Conservation (phyloP, 148 eudicot genomes). For the Rhododendron mucronatum region DNA sequence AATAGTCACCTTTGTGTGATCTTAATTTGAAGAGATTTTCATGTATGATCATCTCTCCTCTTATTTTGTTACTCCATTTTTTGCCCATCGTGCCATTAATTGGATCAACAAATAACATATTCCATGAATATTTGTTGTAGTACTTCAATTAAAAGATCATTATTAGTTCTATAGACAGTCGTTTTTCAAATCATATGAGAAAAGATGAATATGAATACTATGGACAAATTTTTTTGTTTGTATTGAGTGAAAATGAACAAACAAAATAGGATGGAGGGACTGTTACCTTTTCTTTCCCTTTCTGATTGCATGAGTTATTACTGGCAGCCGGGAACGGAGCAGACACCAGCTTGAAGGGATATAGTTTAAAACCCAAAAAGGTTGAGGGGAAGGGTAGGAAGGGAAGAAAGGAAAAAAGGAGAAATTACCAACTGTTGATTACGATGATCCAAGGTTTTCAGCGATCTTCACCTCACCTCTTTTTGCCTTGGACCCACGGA, state of each 20-base stretch:
- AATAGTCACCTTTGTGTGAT: neutral
- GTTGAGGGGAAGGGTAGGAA: slow-evolving; percentile 59
- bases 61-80: neutral
- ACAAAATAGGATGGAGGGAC: neutral
- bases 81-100: neutral
- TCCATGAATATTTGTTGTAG: too few relatives aligned
- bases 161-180: slow-evolving; percentile 9
- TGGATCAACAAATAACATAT: too few relatives aligned
- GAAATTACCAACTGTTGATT: slow-evolving; percentile 60
- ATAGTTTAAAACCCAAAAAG: slow-evolving; percentile 67
- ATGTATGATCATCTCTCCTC: neutral
- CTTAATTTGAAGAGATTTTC: neutral
- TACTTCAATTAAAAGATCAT: slow-evolving; percentile 78
- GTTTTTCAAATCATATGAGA: neutral
- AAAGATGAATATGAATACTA: too few relatives aligned
- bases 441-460: slow-evolving; percentile 79
- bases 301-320: slow-evolving; percentile 56
- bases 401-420: slow-evolving; percentile 41
- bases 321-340: slow-evolving; percentile 66
- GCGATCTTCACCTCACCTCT: slow-evolving; percentile 51
- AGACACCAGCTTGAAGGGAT: slow-evolving; percentile 58
- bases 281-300: neutral
- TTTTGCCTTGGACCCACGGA: slow-evolving; percentile 86
- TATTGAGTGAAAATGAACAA: neutral
- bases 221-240: too few relatives aligned